phyloP scores from a whole-genome alignment of 305 asterid genomes.

The Fraxinus nigra region DNA sequence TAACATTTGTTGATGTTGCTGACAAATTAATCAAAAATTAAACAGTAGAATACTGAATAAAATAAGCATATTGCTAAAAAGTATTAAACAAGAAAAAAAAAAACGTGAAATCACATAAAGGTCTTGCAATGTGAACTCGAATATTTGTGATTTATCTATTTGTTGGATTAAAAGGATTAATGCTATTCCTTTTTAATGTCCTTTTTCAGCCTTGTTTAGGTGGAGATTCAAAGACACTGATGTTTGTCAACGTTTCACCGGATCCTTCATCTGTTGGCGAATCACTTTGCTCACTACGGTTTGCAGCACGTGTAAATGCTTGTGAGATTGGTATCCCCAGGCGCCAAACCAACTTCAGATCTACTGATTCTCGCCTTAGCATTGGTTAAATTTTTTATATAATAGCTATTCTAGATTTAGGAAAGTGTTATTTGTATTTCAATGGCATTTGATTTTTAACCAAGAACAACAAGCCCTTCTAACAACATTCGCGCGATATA shows the following conservation, averaged over 20 bases:
- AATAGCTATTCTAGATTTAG: slow-evolving; percentile 9
- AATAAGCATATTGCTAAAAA: not conserved
- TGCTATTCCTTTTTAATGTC: not conserved
- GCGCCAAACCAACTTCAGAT: slow-evolving; percentile 76
- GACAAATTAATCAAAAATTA: not conserved
- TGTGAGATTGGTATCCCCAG: slow-evolving; percentile 96
- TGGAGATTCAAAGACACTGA: slow-evolving; percentile 89
- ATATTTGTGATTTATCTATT: not conserved
- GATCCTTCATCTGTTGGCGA: slow-evolving; percentile 81
- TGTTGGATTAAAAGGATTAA: not conserved
- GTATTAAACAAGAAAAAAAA: not conserved
- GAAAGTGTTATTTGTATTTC: slow-evolving; percentile 5
- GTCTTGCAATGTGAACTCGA: not conserved
- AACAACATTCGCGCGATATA: slow-evolving; percentile 5
- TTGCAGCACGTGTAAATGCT: slow-evolving; percentile 89
- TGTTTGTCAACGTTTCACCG: slow-evolving; percentile 91
- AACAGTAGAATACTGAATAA: not conserved
- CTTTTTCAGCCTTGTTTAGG: slow-evolving; percentile 87
- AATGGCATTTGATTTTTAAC: slow-evolving; percentile 11
- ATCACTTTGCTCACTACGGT: slow-evolving; percentile 93
- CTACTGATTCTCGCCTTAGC: slow-evolving; percentile 76
- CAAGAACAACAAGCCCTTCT: not conserved
- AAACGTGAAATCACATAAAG: not conserved
- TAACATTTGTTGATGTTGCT: not conserved
- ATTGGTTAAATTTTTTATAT: slow-evolving; percentile 16